Evolutionary conservation across 805 yeast genomes (phyloP).

Genomic region (Saturnispora silvae): DNA sequence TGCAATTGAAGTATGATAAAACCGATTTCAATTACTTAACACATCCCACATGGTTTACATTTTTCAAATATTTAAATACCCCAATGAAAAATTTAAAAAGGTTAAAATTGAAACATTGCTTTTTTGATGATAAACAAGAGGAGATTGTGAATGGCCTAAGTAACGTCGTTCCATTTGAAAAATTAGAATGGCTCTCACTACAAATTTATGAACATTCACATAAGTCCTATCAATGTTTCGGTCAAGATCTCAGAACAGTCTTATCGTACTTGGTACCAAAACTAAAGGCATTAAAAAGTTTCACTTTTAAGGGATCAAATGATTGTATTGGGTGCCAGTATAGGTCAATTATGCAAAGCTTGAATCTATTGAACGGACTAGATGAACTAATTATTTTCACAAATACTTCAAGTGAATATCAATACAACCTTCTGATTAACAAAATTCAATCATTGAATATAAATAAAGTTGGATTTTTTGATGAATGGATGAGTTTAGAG

Average conservation of each 20-base stretch:
- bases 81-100: conserved; percentile 9
- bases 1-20: conserved; percentile 15
- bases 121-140: conserved; percentile 16
- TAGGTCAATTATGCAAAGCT: conserved; percentile 9
- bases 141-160: conserved; percentile 25
- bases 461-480: conserved; percentile 15
- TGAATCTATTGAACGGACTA: conserved; percentile 9
- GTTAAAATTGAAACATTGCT: conserved; percentile 18
- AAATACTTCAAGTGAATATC: conserved; percentile 14
- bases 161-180: conserved; percentile 25
- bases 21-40: conserved; percentile 19
- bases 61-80: conserved; percentile 13
- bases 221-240: conserved; percentile 6
- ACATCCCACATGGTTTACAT: conserved; percentile 21
- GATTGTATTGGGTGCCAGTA: conserved; percentile 22
- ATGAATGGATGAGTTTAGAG: conserved; percentile 16
- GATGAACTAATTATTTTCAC: conserved; percentile 10
- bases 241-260: conserved; percentile 5
- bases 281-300: conserved; percentile 12
- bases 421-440: conserved; percentile 8
- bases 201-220: conserved; percentile 22
- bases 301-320: conserved; percentile 19
- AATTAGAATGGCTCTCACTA: conserved; percentile 13
- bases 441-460: conserved; percentile 9
- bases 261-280: conserved; percentile 13